phyloP scores from a whole-genome alignment of 2,329 filamentous ascomycete species.

The Aspergillus fijiensis region DNA sequence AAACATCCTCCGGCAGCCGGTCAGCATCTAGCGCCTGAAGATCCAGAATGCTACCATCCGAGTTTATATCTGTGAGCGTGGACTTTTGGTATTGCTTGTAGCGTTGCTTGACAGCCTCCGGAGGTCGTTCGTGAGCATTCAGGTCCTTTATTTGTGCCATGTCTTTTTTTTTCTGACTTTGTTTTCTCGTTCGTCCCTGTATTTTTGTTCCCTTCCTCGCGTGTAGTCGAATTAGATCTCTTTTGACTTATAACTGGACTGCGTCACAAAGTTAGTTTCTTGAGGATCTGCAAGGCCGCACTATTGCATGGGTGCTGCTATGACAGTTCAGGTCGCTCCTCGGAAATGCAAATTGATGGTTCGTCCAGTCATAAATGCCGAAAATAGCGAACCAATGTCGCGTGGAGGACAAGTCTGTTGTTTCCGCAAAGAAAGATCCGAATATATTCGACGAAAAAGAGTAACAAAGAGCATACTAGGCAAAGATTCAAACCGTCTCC shows the following conservation, averaged over 20 bases:
- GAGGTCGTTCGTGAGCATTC: conserved; percentile 76
- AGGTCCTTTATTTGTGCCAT: conserved; percentile 47
- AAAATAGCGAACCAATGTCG: background rate
- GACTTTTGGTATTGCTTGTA: conserved; percentile 75
- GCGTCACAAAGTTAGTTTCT: background rate
- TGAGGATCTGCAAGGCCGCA: background rate
- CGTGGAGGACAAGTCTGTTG: background rate
- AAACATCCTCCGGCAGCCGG: conserved; percentile 27
- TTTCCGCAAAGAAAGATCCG: background rate
- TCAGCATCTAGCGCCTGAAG: conserved; percentile 42
- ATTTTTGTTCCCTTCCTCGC: too few relatives aligned
- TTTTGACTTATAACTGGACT: background rate
- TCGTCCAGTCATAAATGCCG: background rate
- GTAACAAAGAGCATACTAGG: background rate
- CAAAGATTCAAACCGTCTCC: background rate
- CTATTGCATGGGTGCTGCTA: conserved; percentile 3
- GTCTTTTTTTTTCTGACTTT: background rate
- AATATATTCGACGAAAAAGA: background rate
- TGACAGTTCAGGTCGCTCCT: background rate
- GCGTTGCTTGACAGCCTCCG: conserved; percentile 64
- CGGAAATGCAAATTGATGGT: background rate
- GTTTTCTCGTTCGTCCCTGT: too few relatives aligned
- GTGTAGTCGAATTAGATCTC: too few relatives aligned
- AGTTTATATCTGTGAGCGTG: conserved; percentile 52
- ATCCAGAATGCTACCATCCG: conserved; percentile 60